phyloP scores from a whole-genome alignment of 2,329 filamentous ascomycete species.

The Stachybotrys elegans region DNA sequence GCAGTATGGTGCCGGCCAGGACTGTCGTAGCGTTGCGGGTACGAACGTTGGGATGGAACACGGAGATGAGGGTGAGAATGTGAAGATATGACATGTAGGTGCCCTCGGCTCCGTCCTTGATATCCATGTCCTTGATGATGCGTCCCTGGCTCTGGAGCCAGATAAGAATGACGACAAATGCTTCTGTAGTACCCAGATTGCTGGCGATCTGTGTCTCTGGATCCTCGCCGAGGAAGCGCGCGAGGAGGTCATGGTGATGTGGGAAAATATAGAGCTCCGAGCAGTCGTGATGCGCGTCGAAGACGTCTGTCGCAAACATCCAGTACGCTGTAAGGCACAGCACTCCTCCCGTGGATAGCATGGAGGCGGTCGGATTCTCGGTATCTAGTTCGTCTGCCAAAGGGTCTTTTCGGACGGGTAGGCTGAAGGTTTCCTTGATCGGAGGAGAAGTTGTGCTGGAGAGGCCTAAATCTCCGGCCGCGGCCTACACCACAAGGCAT shows the following conservation, averaged over 20 bases:
- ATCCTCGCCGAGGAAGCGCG: slow-evolving; percentile 47
- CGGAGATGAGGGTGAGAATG: slow-evolving; percentile 49
- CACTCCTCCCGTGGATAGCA: slow-evolving; percentile 54
- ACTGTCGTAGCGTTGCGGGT: slow-evolving; percentile 51
- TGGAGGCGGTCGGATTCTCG: slow-evolving; percentile 44
- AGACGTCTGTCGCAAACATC: slow-evolving; percentile 57
- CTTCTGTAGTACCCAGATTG: slow-evolving; percentile 52
- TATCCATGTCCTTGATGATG: slow-evolving; percentile 23
- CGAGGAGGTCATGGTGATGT: slow-evolving; percentile 50
- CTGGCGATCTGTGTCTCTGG: slow-evolving; percentile 42
- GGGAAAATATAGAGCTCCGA: slow-evolving; percentile 56
- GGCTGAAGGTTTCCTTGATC: slow-evolving; percentile 39
- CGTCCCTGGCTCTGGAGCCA: slow-evolving; percentile 50
- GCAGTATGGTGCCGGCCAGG: slow-evolving; percentile 49
- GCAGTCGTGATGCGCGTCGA: slow-evolving; percentile 48
- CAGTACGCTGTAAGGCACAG: slow-evolving; percentile 57
- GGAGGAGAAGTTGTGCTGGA: slow-evolving; percentile 38
- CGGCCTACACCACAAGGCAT: slow-evolving; percentile 38
- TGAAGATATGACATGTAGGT: slow-evolving; percentile 59
- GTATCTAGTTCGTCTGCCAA: slow-evolving; percentile 40
- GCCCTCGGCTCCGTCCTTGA: slow-evolving; percentile 26
- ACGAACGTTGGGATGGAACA: slow-evolving; percentile 50
- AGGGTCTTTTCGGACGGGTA: slow-evolving; percentile 37
- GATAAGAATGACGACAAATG: slow-evolving; percentile 54
- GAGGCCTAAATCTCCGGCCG: slow-evolving; percentile 59